phyloP scores from a whole-genome alignment of 805 yeast genomes.

The Wickerhamomyces alni region DNA sequence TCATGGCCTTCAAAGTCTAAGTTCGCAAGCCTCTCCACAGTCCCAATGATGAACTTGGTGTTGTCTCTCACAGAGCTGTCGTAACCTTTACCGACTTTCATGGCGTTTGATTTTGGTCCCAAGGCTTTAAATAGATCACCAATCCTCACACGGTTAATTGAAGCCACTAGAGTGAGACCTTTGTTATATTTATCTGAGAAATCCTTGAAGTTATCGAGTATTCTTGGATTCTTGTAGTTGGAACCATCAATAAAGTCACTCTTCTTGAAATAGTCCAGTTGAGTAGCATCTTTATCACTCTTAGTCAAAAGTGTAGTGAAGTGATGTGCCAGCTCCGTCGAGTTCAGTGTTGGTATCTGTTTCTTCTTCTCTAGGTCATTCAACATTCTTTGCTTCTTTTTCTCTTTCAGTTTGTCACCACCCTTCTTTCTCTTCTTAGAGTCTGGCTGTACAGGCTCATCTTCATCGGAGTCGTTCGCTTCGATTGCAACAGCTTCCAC shows the following conservation, averaged over 20 bases:
- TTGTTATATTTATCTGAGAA: constrained; percentile 49
- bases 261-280: constrained; percentile 64
- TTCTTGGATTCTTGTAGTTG: constrained; percentile 47
- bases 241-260: constrained; percentile 56
- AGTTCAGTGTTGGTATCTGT: constrained; percentile 44
- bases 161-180: constrained; percentile 40
- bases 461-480: constrained; percentile 25
- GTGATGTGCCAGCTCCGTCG: constrained; percentile 61
- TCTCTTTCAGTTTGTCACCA: constrained; percentile 46
- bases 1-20: constrained; percentile 13
- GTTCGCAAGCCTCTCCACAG: constrained; percentile 18
- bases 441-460: constrained; percentile 10
- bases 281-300: constrained; percentile 60
- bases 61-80: constrained; percentile 20
- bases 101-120: constrained; percentile 22
- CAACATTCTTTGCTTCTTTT: constrained; percentile 64
- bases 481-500: constrained; percentile 29
- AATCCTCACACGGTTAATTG: constrained; percentile 80
- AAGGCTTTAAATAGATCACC: constrained; percentile 76
- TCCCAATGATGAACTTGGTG: constrained; percentile 22
- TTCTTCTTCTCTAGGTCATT: constrained; percentile 55
- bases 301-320: constrained; percentile 56
- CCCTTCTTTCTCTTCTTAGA: constrained; percentile 22
- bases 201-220: constrained; percentile 45
- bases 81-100: constrained; percentile 24